Evolutionary conservation across 83 land plant species (phyloP).

Genomic region (Thuja plicata): DNA sequence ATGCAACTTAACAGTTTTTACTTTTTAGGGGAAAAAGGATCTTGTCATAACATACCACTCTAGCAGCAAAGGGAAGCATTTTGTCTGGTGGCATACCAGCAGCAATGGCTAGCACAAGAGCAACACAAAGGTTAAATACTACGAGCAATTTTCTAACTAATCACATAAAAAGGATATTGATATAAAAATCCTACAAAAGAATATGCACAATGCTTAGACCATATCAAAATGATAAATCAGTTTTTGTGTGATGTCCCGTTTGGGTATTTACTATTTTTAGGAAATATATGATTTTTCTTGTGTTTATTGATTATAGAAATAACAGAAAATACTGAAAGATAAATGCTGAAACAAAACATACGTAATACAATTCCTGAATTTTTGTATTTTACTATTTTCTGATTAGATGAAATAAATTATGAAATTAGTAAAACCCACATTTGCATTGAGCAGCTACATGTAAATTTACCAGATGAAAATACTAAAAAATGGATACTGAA

Average conservation of each 20-base stretch:
- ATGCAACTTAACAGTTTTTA: neutral
- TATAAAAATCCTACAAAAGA: neutral
- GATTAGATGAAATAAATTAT: too few species aligned
- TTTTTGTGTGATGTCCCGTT: neutral
- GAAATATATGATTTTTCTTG: too few species aligned
- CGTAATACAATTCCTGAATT: too few species aligned
- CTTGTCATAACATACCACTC: constrained; percentile 53
- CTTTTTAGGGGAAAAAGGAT: neutral
- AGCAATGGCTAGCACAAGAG: constrained; percentile 47
- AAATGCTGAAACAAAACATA: too few species aligned
- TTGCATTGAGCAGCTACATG: too few species aligned
- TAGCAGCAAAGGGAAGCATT: constrained; percentile 77
- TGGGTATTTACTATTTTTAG: too few species aligned
- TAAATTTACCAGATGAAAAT: too few species aligned
- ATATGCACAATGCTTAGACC: neutral
- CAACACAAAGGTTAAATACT: neutral
- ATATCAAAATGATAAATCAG: neutral
- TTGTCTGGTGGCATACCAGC: constrained; percentile 58
- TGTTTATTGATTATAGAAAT: too few species aligned
- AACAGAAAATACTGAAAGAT: too few species aligned
- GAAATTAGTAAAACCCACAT: too few species aligned
- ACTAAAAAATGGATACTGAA: too few species aligned
- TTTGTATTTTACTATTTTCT: too few species aligned
- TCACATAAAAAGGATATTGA: neutral
- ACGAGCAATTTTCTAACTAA: neutral